phyloP scores from a whole-genome alignment of 139 green algal genomes.

The Gonium pectorale region DNA sequence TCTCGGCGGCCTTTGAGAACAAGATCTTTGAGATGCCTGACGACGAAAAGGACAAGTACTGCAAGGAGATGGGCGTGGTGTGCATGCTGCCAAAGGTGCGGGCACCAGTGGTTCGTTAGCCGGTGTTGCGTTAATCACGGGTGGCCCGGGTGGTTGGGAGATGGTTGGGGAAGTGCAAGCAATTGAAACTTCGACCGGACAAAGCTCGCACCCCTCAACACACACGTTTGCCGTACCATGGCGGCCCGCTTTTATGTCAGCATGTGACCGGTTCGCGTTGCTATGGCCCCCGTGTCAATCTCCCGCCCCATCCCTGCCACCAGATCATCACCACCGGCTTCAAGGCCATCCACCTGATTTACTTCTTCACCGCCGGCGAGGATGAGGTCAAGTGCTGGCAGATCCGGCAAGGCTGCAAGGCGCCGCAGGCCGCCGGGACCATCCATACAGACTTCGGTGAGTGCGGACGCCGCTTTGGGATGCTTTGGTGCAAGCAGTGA shows the following conservation, averaged over 20 bases:
- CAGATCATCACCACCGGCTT: conserved; percentile 99
- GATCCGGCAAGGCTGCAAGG: conserved; percentile 88
- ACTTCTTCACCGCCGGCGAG: conserved; percentile 98
- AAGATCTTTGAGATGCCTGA: conserved; percentile 88
- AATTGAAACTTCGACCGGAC: too few relatives aligned
- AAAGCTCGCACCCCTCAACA: too few relatives aligned
- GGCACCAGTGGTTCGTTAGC: neutral
- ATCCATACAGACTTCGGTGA: conserved; percentile 97
- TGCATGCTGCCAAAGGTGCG: conserved; percentile 27
- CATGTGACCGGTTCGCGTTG: too few relatives aligned
- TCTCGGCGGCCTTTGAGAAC: conserved; percentile 89
- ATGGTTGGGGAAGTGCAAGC: too few relatives aligned
- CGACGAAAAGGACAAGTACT: conserved; percentile 82
- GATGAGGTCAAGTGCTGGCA: conserved; percentile 98
- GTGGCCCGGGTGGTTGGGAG: too few relatives aligned
- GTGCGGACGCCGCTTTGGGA: neutral
- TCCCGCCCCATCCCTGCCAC: too few relatives aligned
- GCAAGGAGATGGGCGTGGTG: conserved; percentile 68
- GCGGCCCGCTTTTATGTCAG: too few relatives aligned
- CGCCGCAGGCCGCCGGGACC: conserved; percentile 93
- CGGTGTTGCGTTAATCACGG: neutral
- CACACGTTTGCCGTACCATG: too few relatives aligned
- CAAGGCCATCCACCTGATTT: conserved; percentile 93
- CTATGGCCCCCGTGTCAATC: too few relatives aligned
- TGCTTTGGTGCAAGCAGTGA: too few relatives aligned